Conservation (phyloP, 2,329 filamentous ascomycete genomes). For the Chaetoscypha palmicola region DNA sequence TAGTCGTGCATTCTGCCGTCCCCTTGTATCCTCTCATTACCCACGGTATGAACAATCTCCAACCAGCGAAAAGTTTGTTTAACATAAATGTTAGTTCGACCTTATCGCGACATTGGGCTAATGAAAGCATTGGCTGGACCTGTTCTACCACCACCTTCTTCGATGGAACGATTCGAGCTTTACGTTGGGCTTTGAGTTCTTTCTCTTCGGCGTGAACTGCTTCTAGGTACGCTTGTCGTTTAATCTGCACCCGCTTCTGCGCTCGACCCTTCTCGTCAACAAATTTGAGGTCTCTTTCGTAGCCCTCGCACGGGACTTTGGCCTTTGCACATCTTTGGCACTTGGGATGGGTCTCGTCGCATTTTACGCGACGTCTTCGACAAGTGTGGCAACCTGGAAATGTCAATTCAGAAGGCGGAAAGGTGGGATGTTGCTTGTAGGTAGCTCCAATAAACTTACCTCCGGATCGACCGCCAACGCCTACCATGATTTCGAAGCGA, state of each 20-base stretch:
- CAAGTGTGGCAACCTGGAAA: conserved; percentile 14
- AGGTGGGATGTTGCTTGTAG: neutral
- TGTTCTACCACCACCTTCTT: neutral
- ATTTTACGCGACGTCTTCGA: conserved; percentile 12
- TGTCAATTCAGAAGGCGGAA: neutral
- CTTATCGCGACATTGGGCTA: neutral
- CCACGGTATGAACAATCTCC: conserved; percentile 10
- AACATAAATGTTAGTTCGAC: conserved; percentile 11
- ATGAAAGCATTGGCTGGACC: conserved; percentile 1
- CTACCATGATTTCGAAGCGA: conserved; percentile 1
- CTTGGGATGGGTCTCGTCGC: conserved; percentile 11
- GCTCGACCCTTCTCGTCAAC: conserved; percentile 17
- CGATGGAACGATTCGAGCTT: neutral
- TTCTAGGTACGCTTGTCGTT: conserved; percentile 16
- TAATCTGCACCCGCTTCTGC: conserved; percentile 15
- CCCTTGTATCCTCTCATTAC: conserved; percentile 8
- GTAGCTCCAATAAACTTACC: conserved; percentile 4
- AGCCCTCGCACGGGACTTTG: conserved; percentile 13
- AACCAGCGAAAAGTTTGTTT: conserved; percentile 10
- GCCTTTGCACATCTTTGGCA: conserved; percentile 13
- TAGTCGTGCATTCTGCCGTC: conserved; percentile 14
- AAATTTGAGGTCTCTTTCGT: conserved; percentile 14
- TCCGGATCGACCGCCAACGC: conserved; percentile 8
- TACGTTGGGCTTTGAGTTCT: conserved; percentile 4
- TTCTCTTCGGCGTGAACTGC: conserved; percentile 13